Conservation (phyloP, 106 monocot species). For the Posidonia australis region DNA sequence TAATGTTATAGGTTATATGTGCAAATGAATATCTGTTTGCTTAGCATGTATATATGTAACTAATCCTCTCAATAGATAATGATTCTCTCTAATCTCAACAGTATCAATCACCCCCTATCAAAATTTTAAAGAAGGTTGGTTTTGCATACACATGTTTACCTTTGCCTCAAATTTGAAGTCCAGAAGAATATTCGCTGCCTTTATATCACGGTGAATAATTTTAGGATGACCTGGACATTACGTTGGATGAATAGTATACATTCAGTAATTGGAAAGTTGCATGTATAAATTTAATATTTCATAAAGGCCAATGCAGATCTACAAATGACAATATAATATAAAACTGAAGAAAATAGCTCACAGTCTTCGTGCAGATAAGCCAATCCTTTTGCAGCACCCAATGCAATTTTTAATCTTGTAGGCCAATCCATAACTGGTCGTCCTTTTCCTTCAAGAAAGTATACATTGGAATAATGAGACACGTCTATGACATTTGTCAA, state of each 20-base stretch:
- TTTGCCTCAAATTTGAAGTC: conserved; percentile 80
- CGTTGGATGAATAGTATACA: background rate
- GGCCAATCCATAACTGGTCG: conserved; percentile 22
- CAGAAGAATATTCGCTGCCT: conserved; percentile 87
- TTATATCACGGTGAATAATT: conserved; percentile 91
- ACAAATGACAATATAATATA: background rate
- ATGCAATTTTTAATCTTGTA: conserved; percentile 20
- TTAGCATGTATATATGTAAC: too few species aligned
- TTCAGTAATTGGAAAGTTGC: background rate
- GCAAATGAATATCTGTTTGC: too few species aligned
- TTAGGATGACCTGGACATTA: conserved; percentile 60
- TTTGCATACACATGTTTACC: conserved; percentile 22
- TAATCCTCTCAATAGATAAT: too few species aligned
- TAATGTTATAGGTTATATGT: too few species aligned
- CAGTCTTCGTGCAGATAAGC: conserved; percentile 26
- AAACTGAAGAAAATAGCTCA: conserved; percentile 4
- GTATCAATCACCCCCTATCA: too few species aligned
- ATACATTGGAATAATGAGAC: background rate
- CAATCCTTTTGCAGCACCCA: conserved; percentile 22
- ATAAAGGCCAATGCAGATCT: background rate
- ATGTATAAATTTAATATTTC: background rate
- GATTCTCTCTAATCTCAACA: too few species aligned
- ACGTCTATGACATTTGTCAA: background rate
- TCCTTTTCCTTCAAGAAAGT: conserved; percentile 15
- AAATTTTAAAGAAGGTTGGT: background rate